A percentile compares a stretch with the other conserved stretches of the same genome.
phyloP scores from a whole-genome alignment of 352 stramenopile species.

The Pythium rishiriense region DNA sequence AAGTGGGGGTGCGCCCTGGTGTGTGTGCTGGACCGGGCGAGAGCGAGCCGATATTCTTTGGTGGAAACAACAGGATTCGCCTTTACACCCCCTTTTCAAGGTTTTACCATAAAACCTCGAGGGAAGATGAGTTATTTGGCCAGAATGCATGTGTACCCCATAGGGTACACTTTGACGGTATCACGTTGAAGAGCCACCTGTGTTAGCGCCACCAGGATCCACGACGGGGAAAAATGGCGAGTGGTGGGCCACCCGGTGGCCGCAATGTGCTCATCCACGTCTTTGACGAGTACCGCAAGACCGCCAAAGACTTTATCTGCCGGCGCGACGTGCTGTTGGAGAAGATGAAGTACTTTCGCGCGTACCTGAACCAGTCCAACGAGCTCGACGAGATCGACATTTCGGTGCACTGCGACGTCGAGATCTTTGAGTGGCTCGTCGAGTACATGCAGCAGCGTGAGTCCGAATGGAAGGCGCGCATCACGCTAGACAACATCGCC shows the following conservation, averaged over 20 bases:
- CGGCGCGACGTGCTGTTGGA: constrained; percentile 72
- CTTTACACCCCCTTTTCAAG: constrained; percentile 25
- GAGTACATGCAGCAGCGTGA: constrained; percentile 78
- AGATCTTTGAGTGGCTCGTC: constrained; percentile 92
- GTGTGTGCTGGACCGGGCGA: not conserved
- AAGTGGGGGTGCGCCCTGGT: not conserved
- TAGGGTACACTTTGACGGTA: not conserved
- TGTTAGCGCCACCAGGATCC: too few relatives aligned
- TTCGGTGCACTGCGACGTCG: constrained; percentile 91
- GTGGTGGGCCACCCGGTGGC: not conserved
- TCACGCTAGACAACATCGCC: constrained; percentile 73
- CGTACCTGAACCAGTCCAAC: constrained; percentile 77
- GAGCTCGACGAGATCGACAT: constrained; percentile 92
- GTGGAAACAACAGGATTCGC: constrained; percentile 29
- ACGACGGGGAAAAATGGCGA: not conserved
- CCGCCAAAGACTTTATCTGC: constrained; percentile 86
- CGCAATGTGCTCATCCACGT: constrained; percentile 87
- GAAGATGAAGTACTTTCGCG: constrained; percentile 92
- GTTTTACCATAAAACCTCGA: constrained; percentile 28
- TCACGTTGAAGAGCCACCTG: constrained; percentile 19
- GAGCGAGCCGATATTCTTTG: constrained; percentile 26
- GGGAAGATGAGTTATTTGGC: constrained; percentile 23
- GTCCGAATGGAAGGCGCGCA: constrained; percentile 40
- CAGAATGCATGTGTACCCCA: not conserved
- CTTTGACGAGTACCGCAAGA: constrained; percentile 88